These are phyloP conservation scores for Collybia sp. DNA, from an alignment of 768 basidiomycete species.

Conservation along the genomic window DNA sequence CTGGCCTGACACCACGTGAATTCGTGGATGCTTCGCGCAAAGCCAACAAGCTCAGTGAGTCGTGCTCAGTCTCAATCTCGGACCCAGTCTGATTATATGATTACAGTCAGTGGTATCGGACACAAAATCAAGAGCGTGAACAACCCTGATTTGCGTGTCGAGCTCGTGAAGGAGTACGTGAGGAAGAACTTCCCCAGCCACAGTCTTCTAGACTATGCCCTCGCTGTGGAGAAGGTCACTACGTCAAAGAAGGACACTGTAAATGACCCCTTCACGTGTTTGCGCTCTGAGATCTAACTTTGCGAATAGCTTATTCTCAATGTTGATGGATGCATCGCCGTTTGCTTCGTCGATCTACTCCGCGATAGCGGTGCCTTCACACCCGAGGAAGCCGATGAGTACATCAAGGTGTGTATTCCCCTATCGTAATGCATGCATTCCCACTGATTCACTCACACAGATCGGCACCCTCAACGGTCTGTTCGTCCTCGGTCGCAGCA, in stretches of 20 bases:
- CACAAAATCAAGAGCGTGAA: conserved; percentile 99
- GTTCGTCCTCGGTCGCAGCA: conserved; percentile 95
- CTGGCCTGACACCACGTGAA: conserved; percentile 93
- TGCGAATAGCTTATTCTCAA: conserved; percentile 77
- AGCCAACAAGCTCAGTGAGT: conserved; percentile 88
- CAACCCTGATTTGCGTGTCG: conserved; percentile 91
- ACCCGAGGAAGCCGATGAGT: conserved; percentile 93
- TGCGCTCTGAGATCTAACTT: conserved; percentile 1
- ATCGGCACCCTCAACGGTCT: conserved; percentile 94
- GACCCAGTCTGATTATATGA: conserved; percentile 2
- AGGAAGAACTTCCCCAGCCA: conserved; percentile 94
- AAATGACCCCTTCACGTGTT: conserved; percentile 15
- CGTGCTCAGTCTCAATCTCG: conserved; percentile 1
- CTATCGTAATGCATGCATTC: neutral
- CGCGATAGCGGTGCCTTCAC: conserved; percentile 93
- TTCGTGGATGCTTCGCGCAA: conserved; percentile 94
- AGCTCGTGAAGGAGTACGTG: conserved; percentile 95
- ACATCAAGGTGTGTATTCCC: conserved; percentile 62
- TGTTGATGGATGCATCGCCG: conserved; percentile 94
- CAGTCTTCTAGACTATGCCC: conserved; percentile 87
- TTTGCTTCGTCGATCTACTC: conserved; percentile 94
- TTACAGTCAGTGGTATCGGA: conserved; percentile 88
- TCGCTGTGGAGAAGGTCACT: conserved; percentile 97
- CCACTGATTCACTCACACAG: conserved; percentile 15
- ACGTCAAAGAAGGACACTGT: conserved; percentile 97